These are phyloP conservation scores for Trichoderma breve DNA, from an alignment of 2,329 filamentous ascomycete genomes.

Conservation along the genomic window DNA sequence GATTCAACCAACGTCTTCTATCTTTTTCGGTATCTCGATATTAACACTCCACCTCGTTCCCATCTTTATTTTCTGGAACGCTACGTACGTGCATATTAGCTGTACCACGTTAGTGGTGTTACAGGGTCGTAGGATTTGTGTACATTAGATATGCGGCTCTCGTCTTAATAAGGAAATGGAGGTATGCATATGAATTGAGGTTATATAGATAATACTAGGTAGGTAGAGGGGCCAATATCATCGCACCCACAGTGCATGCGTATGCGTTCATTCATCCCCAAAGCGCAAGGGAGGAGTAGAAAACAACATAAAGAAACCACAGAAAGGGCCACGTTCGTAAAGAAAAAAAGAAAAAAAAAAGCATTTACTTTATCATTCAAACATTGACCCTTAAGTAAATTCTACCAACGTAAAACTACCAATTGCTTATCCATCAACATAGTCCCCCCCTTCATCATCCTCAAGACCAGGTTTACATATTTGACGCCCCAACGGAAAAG, in stretches of 20 bases:
- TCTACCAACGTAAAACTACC: not conserved
- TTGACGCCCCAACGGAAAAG: not conserved
- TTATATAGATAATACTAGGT: not conserved
- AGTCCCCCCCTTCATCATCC: not conserved
- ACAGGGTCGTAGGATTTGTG: not conserved
- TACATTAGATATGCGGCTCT: no score
- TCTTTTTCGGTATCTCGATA: not conserved
- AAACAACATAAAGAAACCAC: no score
- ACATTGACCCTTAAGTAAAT: not conserved
- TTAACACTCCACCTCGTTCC: slow-evolving; percentile 5
- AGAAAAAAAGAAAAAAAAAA: not conserved
- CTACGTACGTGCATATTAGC: not conserved
- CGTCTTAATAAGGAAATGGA: not conserved
- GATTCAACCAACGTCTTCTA: not conserved
- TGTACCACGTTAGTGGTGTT: not conserved
- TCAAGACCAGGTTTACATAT: not conserved
- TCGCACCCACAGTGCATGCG: not conserved
- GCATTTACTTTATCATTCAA: not conserved
- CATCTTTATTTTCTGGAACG: not conserved
- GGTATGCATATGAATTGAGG: not conserved
- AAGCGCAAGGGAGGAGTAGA: not conserved
- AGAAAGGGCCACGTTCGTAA: not conserved
- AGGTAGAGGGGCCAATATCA: no score
- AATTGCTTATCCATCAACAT: not conserved
- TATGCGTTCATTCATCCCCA: not conserved